phyloP scores from a whole-genome alignment of 805 yeast species.

The Kodamaea sagamina region DNA sequence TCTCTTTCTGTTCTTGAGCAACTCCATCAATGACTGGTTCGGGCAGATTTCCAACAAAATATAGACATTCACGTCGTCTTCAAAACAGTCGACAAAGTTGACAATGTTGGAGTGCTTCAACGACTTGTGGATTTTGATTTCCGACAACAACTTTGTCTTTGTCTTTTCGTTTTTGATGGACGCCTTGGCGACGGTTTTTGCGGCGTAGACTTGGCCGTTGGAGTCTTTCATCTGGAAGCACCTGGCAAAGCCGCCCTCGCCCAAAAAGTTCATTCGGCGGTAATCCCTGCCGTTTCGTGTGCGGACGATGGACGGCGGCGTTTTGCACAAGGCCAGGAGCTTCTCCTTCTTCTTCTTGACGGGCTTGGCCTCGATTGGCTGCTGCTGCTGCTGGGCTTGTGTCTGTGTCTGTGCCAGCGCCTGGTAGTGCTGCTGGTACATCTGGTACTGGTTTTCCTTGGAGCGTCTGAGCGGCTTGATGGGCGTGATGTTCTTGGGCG shows the following conservation, averaged over 20 bases:
- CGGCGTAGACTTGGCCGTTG: slow-evolving; percentile 85
- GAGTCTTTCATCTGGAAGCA: slow-evolving; percentile 96
- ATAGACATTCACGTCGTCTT: slow-evolving; percentile 92
- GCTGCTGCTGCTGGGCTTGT: slow-evolving; percentile 11
- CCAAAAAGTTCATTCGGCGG: slow-evolving; percentile 85
- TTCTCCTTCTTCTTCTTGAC: slow-evolving; percentile 81
- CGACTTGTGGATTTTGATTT: slow-evolving; percentile 90
- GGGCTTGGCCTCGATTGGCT: slow-evolving; percentile 19
- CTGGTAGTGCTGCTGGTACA: slow-evolving; percentile 8
- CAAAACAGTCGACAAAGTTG: slow-evolving; percentile 93
- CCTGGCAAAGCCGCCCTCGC: slow-evolving; percentile 99
- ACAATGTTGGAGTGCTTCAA: slow-evolving; percentile 89
- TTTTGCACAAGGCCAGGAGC: slow-evolving; percentile 85
- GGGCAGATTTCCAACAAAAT: slow-evolving; percentile 93
- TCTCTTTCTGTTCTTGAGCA: slow-evolving; percentile 79
- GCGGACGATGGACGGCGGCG: slow-evolving; percentile 93
- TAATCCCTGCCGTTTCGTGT: slow-evolving; percentile 86
- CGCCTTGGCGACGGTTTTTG: slow-evolving; percentile 96
- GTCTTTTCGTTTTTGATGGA: slow-evolving; percentile 91
- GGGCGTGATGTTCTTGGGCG: slow-evolving; percentile 38
- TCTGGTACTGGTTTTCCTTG: slow-evolving; percentile 21
- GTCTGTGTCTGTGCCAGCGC: slow-evolving; percentile 18
- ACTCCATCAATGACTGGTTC: slow-evolving; percentile 90
- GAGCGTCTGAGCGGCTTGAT: slow-evolving; percentile 36
- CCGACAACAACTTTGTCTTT: slow-evolving; percentile 80